These are phyloP conservation scores for Tuber microsphaerosporum DNA, from an alignment of 495 filamentous ascomycete species.

Conservation along the genomic window DNA sequence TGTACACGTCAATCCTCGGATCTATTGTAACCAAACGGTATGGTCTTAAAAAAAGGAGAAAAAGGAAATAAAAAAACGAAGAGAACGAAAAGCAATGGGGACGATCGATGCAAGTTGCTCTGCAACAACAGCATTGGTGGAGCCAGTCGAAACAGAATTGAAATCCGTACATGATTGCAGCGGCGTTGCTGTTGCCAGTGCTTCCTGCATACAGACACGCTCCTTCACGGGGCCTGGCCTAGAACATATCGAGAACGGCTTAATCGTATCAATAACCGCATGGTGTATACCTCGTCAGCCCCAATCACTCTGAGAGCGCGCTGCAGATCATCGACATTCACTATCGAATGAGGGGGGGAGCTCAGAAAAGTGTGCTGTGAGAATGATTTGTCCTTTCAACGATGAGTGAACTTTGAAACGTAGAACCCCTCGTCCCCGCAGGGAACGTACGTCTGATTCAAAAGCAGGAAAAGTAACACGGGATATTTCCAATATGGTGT, in stretches of 20 bases:
- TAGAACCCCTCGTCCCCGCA: conserved; percentile 37
- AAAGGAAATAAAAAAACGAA: conserved; percentile 38
- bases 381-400: conserved; percentile 35
- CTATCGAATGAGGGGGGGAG: conserved; percentile 38
- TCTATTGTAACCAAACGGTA: conserved; percentile 39
- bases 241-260: conserved; percentile 42
- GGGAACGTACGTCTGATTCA: conserved; percentile 28
- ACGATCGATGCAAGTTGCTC: conserved; percentile 34
- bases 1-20: conserved; percentile 42
- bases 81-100: conserved; percentile 35
- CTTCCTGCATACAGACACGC: conserved; percentile 30
- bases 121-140: conserved; percentile 30
- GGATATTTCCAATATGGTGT: conserved; percentile 32
- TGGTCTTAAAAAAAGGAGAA: conserved; percentile 32
- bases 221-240: conserved; percentile 20
- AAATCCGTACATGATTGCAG: conserved; percentile 36
- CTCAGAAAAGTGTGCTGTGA: conserved; percentile 18
- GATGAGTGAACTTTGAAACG: conserved; percentile 32
- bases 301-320: conserved; percentile 33
- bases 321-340: conserved; percentile 36
- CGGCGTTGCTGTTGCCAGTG: conserved; percentile 22
- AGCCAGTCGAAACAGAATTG: conserved; percentile 33
- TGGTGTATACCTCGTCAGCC: conserved; percentile 38
- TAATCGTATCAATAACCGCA: conserved; percentile 37
- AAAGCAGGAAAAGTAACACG: conserved; percentile 33